These are phyloP conservation scores for Nitzschia putrida DNA, from an alignment of 108 stramenopile species.

Conservation along the genomic window DNA sequence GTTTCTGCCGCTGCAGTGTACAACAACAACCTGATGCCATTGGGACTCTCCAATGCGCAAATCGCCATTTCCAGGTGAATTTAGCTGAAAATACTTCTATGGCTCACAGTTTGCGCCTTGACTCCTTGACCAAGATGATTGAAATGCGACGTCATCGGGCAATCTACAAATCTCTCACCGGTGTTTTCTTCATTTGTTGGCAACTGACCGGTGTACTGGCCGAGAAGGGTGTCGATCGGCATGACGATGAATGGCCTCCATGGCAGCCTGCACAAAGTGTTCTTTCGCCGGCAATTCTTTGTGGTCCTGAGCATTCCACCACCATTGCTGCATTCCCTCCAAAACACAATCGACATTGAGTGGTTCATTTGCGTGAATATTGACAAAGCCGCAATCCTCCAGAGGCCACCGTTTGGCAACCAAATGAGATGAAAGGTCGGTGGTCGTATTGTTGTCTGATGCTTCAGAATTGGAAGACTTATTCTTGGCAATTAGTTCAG, in stretches of 20 bases:
- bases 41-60: too few species aligned
- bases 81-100: too few species aligned
- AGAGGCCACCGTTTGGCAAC: constrained; percentile 50
- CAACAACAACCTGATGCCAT: too few species aligned
- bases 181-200: too few species aligned
- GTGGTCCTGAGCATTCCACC: constrained; percentile 9
- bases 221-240: constrained; percentile 65
- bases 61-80: too few species aligned
- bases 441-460: not conserved
- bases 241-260: constrained; percentile 60
- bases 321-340: constrained; percentile 80
- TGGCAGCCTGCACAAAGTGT: constrained; percentile 60
- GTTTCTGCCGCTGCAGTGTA: too few species aligned
- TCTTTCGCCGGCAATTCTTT: constrained; percentile 4
- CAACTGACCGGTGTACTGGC: constrained; percentile 20
- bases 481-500: constrained; percentile 26
- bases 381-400: constrained; percentile 43
- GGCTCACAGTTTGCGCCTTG: too few species aligned
- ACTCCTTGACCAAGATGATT: too few species aligned
- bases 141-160: too few species aligned
- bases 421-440: constrained; percentile 11
- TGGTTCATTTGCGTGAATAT: constrained; percentile 56
- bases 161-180: too few species aligned
- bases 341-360: constrained; percentile 80
- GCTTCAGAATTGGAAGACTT: not conserved